Conservation (phyloP, 169 alveolate species). For the Cryptosporidium ryanae region DNA sequence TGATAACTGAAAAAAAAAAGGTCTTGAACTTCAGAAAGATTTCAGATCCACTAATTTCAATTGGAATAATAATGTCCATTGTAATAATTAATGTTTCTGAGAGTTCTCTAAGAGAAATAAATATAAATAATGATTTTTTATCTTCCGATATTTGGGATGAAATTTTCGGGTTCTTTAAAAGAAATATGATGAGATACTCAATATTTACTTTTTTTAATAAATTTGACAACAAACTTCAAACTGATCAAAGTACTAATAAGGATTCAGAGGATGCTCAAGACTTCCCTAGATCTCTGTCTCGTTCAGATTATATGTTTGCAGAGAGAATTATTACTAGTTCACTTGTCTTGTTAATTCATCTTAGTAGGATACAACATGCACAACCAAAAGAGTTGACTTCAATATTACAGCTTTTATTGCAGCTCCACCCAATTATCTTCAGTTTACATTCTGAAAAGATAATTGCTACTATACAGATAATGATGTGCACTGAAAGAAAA, state of each 20-base stretch:
- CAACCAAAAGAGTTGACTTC: neutral
- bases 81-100: neutral
- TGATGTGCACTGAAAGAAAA: slow-evolving; percentile 34
- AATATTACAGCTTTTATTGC: slow-evolving; percentile 42
- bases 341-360: slow-evolving; percentile 5
- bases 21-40: slow-evolving; percentile 33
- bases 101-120: neutral
- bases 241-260: slow-evolving; percentile 5
- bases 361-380: neutral
- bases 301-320: slow-evolving; percentile 64
- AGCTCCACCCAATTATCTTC: slow-evolving; percentile 56
- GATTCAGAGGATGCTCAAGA: slow-evolving; percentile 6
- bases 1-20: slow-evolving; percentile 26
- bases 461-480: slow-evolving; percentile 46
- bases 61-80: slow-evolving; percentile 43
- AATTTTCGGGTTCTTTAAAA: slow-evolving; percentile 5
- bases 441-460: slow-evolving; percentile 62
- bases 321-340: slow-evolving; percentile 62
- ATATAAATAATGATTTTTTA: neutral
- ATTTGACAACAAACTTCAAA: neutral
- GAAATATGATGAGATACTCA: slow-evolving; percentile 61
- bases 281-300: slow-evolving; percentile 58
- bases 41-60: slow-evolving; percentile 48
- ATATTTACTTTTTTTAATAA: slow-evolving; percentile 7
- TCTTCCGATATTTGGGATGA: neutral